phyloP scores from a whole-genome alignment of 208 protist genomes.

The Leishmania gerbilli region DNA sequence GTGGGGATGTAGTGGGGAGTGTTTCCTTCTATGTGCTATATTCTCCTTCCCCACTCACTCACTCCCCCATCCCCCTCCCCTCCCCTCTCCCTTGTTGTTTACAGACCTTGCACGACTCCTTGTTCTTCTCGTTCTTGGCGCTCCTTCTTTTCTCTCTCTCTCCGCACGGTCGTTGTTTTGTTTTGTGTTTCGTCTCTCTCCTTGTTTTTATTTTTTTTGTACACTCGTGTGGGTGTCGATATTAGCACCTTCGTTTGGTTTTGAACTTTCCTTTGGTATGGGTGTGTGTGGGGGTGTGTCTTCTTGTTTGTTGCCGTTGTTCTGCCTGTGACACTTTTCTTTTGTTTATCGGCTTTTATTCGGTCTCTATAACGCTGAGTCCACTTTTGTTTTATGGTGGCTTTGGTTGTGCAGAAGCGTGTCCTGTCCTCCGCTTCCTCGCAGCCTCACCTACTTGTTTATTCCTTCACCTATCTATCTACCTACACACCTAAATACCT shows the following conservation, averaged over 20 bases:
- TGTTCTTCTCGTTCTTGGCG: background rate
- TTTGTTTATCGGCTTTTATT: background rate
- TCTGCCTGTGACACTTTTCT: background rate
- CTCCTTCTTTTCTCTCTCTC: background rate
- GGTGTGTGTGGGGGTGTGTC: too few species aligned
- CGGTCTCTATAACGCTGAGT: too few species aligned
- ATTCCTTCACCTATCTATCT: background rate
- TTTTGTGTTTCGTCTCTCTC: too few species aligned
- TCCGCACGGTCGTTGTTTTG: too few species aligned
- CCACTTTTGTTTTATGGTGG: too few species aligned
- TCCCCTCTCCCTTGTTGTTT: background rate
- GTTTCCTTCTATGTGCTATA: background rate
- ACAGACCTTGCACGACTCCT: background rate
- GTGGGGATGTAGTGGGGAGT: too few species aligned
- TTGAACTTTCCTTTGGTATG: background rate
- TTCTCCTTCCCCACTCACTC: constrained; percentile 1
- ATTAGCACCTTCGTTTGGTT: background rate
- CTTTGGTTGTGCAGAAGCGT: background rate
- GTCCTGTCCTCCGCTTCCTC: background rate
- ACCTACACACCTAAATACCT: too few species aligned
- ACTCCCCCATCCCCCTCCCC: background rate
- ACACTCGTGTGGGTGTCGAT: background rate
- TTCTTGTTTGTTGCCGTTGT: background rate
- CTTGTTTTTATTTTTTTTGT: too few species aligned
- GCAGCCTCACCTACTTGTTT: background rate